These are phyloP conservation scores for Botrytis medusae DNA, from an alignment of 2,329 filamentous ascomycete genomes.

Conservation along the genomic window DNA sequence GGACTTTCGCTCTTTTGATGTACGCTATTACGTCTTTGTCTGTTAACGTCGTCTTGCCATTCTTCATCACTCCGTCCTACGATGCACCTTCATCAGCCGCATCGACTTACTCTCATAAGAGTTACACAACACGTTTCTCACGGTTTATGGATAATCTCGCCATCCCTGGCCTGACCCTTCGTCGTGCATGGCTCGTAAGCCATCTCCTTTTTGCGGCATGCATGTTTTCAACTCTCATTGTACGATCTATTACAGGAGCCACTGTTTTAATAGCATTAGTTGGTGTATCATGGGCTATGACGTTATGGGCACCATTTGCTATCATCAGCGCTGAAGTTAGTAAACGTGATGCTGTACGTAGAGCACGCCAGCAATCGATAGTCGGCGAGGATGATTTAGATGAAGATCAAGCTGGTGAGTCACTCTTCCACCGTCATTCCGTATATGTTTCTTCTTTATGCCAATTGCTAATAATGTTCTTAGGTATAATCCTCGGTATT, in stretches of 20 bases:
- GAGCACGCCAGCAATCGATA: conserved; percentile 41
- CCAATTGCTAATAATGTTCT: neutral
- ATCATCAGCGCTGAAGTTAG: conserved; percentile 93
- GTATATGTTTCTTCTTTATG: neutral
- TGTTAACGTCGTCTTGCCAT: conserved; percentile 80
- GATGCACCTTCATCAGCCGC: conserved; percentile 42
- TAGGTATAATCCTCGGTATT: conserved; percentile 80
- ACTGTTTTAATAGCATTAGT: conserved; percentile 78
- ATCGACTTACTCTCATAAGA: conserved; percentile 30
- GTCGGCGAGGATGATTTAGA: conserved; percentile 24
- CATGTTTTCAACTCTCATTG: conserved; percentile 82
- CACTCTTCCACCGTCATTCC: neutral
- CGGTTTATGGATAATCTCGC: conserved; percentile 59
- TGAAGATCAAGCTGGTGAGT: conserved; percentile 27
- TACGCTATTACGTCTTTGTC: conserved; percentile 83
- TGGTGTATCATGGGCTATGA: conserved; percentile 89
- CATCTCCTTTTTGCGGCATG: conserved; percentile 79
- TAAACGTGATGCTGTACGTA: conserved; percentile 69
- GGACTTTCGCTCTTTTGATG: conserved; percentile 84
- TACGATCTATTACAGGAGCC: conserved; percentile 67
- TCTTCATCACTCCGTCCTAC: conserved; percentile 82
- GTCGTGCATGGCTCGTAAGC: conserved; percentile 81
- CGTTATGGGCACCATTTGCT: conserved; percentile 92
- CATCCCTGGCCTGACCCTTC: conserved; percentile 82
- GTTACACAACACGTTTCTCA: conserved; percentile 37